phyloP scores from a whole-genome alignment of 1,284 basidiomycete genomes.

The Ceratobasidium sp. region DNA sequence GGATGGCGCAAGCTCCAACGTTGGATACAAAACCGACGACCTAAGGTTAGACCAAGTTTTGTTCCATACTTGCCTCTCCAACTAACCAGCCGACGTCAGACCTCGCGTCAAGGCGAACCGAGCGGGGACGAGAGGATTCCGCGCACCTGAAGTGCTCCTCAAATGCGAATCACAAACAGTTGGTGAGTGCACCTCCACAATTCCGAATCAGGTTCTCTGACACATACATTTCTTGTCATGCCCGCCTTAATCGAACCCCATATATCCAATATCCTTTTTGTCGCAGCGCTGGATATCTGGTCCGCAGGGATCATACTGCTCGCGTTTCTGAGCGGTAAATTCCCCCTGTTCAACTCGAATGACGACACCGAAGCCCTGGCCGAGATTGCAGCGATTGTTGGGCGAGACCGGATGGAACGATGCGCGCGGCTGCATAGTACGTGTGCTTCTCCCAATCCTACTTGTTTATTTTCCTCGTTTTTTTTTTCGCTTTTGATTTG shows the following conservation, averaged over 20 bases:
- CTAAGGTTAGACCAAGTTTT: conserved; percentile 59
- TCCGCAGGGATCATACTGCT: conserved; percentile 92
- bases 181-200: conserved; percentile 63
- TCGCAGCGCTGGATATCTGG: conserved; percentile 94
- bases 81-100: conserved; percentile 55
- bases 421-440: conserved; percentile 90
- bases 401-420: conserved; percentile 84
- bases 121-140: conserved; percentile 95
- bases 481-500: not conserved
- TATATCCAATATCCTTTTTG: not conserved
- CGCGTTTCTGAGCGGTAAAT: conserved; percentile 92
- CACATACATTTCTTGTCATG: conserved; percentile 32
- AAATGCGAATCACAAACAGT: conserved; percentile 96
- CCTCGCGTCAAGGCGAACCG: conserved; percentile 94
- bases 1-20: conserved; percentile 66
- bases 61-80: conserved; percentile 1
- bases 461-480: not conserved
- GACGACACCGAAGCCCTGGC: conserved; percentile 96
- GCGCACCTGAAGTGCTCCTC: conserved; percentile 94
- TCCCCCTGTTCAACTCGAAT: conserved; percentile 93
- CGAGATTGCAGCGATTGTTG: conserved; percentile 93
- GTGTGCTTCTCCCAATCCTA: conserved; percentile 53
- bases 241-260: conserved; percentile 12
- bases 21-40: conserved; percentile 79
- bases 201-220: conserved; percentile 22